phyloP scores from a whole-genome alignment of 352 stramenopile species.

The Phytophthora podocarpi region DNA sequence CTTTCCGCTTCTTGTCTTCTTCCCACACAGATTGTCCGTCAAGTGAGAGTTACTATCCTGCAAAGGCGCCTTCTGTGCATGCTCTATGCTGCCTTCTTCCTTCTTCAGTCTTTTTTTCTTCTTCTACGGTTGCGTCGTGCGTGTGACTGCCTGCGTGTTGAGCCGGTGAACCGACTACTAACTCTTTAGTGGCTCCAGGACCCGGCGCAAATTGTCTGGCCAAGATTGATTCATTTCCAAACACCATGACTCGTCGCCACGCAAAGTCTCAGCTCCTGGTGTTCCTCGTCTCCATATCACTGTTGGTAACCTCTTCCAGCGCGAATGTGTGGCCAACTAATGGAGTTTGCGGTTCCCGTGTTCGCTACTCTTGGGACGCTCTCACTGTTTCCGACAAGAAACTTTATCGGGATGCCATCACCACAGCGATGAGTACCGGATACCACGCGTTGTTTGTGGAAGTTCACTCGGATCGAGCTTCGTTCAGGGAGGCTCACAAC shows the following conservation, averaged over 20 bases:
- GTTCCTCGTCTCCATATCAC: conserved; percentile 21
- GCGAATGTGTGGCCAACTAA: conserved; percentile 27
- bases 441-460: conserved; percentile 66
- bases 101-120: conserved; percentile 18
- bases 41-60: conserved; percentile 14
- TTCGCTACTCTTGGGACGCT: conserved; percentile 54
- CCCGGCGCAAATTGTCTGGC: neutral
- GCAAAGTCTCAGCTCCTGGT: conserved; percentile 21
- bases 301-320: conserved; percentile 11
- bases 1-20: conserved; percentile 22
- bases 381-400: conserved; percentile 56
- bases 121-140: conserved; percentile 28
- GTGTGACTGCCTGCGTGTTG: conserved; percentile 18
- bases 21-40: neutral
- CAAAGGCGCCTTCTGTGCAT: conserved; percentile 17
- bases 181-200: conserved; percentile 5
- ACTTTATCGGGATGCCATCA: conserved; percentile 70
- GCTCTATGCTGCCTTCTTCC: conserved; percentile 10
- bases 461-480: conserved; percentile 49
- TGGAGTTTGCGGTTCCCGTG: conserved; percentile 45
- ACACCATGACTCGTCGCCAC: conserved; percentile 26
- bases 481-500: conserved; percentile 45
- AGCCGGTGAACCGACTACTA: conserved; percentile 13
- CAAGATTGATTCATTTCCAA: conserved; percentile 33
- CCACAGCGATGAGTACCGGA: conserved; percentile 50